Evolutionary conservation across 345 rosid species (phyloP), one percentile per base, ranked within the genome.

Genomic region (Raphanus sativus): DNA sequence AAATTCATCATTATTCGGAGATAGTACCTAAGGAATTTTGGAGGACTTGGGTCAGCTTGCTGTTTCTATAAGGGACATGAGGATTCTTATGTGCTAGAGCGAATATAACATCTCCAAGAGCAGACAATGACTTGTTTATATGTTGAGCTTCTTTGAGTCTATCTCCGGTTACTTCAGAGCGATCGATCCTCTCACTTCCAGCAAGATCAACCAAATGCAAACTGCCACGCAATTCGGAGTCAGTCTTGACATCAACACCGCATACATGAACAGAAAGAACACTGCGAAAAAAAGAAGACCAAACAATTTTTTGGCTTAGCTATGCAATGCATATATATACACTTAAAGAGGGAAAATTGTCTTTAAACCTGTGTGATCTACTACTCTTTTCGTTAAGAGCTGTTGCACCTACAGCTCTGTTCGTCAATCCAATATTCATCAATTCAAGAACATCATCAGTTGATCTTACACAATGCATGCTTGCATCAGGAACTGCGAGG

Each of bases 41-140:
- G 61, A 94, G 94, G 61, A 94, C 96, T 91, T 94, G 98, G 34
- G 98, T 94, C 28, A 94, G 74, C 77, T 94, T 94, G 88, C 97
- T 94, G 79, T 94, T 94, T 86, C 98, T 82, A 42, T 90, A 94
- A 4, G 98, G 98, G 28, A 94, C 93, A 67, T 94, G 97, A 33
- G 88, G 55, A 60, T 80, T 90, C 81, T 91, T 94, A 68, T 93
- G 97, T 61, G 94, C 88, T 30, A 93, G 78, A 64, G 98, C 91
- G 67, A 84, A 93, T 62, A 91, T 90, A 69, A 90, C 98, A 85
- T 94, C 98, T 69, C 97, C 97, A 36, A 94, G 96, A 25, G 97
- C 97, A 16, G 97, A 91, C 34, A 94, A 80, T 48, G 97, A 94
- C 78, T 87, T 94, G 83, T 94, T 94, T 81, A 91, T 94, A 80